Base-by-base conservation (phyloP, 2,329 filamentous ascomycete species). In the Bertia moriformis region DNA sequence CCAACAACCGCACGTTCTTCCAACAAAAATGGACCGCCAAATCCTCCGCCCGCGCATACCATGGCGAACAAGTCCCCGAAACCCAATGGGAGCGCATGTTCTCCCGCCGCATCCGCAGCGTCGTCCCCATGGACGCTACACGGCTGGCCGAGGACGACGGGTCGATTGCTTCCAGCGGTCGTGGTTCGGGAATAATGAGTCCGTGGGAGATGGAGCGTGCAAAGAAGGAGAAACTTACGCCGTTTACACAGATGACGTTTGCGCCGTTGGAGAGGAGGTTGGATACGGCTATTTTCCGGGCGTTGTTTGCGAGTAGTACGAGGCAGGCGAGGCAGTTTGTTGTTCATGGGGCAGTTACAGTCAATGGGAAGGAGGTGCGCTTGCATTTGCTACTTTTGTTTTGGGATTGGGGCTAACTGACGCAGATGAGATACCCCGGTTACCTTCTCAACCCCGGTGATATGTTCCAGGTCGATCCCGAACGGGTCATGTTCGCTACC, bases 1-100 rank as follows among this genome's bases (percentile, higher is more conserved):
- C 63, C 42, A 53, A 49, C 44, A 51, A 54, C 20, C 52, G 47
- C 44, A 95, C 88, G 35, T 93, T 91, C 64, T 98, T 93, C 71
- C 89, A 96, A 69, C 89, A 96, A 63, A 98, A 98, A 80, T 98
- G 89, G 89, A 61, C 63, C 1, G 84, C 89, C 51, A 98, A 98
- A 62, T 77, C 87, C 17, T 59, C 78, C 46, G 75, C 85, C 32
- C 79, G 91, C 48, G 78, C 72, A 45, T 98, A 96, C 61, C 91
- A 98, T 63, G 91, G 89, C 60, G 89, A 95, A 57, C 85, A 94
- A 55, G 80, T 98, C 48, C 78, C 80, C 47, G 91, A 98, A 66
- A 78, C 83, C 56, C 82, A 91, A 64, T 98, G 91, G 91, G 73
- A 83, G 61, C 83, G 83, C 56, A 88, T 94, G 73, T 98, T 98